Evolutionary conservation across 2,329 filamentous ascomycete genomes (phyloP), one percentile per base, ranked within the genome.

Genomic region (Colletotrichum sp.): DNA sequence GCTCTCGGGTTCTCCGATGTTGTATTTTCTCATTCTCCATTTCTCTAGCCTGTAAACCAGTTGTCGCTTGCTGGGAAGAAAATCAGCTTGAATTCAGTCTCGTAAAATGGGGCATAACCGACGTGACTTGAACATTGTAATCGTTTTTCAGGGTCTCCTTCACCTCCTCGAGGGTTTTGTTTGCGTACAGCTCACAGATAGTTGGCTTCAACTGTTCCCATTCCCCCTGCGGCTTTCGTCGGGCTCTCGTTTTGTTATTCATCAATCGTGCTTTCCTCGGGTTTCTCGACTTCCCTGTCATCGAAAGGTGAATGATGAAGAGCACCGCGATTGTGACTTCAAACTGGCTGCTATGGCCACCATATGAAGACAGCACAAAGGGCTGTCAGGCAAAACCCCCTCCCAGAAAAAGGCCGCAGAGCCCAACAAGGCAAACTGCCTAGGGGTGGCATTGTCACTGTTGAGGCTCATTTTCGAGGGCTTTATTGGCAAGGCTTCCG

Each of bases 1-100:
- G n/a, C 39, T 66, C 13, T 63, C 68, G 3, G 25, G 55, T 27
- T 44, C 52, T 25, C 22, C 57, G 6, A 12, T 36, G 9, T 80
- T 80, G 65, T 84, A 83, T 59, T 84, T 84, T 52, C 39, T 78
- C 25, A 80, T 66, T 8, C 68, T 71, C 79, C 81, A 82, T 55
- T 80, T 79, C 25, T 81, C 78, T 15, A 84, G 78, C 19, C 79
- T 78, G 63, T 84, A 82, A 16, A 81, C 79, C 64, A 80, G 80
- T 39, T 83, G 82, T 5, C 82, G 81, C 57, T 81, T 81, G 25
- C 82, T 84, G 32, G 7, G n/a, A 13, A 39, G 12, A 16, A 9
- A 8, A 75, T 59, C 66, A 27, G 15, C n/a, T 7, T 61, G 30
- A 25, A 22, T 27, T 57, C 15, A 11, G 25, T 22, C 8, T 9